Conservation (phyloP, 257 asterid genomes). For the Lycium barbarum region DNA sequence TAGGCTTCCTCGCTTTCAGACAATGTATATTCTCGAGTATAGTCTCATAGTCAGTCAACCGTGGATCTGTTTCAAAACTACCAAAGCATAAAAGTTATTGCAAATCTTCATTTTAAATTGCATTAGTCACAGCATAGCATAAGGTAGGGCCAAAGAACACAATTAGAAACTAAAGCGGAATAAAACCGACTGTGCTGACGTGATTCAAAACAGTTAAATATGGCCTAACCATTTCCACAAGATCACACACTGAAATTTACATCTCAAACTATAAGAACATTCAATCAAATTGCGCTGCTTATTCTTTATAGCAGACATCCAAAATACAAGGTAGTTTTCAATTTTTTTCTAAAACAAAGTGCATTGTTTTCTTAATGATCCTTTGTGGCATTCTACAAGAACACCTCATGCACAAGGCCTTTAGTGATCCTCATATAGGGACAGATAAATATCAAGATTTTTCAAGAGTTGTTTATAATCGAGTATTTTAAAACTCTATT, state of each 20-base stretch:
- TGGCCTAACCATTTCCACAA: conserved; percentile 4
- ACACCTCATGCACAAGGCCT: conserved; percentile 14
- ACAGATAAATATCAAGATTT: neutral
- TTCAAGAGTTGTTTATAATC: conserved; percentile 11
- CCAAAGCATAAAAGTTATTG: conserved; percentile 33
- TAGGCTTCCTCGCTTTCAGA: conserved; percentile 79
- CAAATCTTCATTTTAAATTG: conserved; percentile 23
- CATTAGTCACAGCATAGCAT: conserved; percentile 16
- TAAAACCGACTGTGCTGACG: neutral
- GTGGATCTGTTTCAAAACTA: conserved; percentile 78
- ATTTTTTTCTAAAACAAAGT: neutral
- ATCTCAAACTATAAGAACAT: conserved; percentile 11
- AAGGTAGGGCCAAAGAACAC: neutral
- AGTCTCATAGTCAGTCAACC: conserved; percentile 96
- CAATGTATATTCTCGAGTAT: conserved; percentile 84
- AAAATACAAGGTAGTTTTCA: neutral
- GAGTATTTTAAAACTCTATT: neutral
- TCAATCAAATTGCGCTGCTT: neutral
- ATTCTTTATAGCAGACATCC: neutral
- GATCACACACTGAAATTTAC: neutral
- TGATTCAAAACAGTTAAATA: conserved; percentile 16
- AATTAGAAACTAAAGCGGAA: neutral
- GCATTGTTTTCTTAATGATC: neutral
- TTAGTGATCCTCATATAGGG: neutral
- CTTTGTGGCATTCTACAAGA: neutral